Conservation (phyloP, 495 filamentous ascomycete species). For the Extremus antarcticus region DNA sequence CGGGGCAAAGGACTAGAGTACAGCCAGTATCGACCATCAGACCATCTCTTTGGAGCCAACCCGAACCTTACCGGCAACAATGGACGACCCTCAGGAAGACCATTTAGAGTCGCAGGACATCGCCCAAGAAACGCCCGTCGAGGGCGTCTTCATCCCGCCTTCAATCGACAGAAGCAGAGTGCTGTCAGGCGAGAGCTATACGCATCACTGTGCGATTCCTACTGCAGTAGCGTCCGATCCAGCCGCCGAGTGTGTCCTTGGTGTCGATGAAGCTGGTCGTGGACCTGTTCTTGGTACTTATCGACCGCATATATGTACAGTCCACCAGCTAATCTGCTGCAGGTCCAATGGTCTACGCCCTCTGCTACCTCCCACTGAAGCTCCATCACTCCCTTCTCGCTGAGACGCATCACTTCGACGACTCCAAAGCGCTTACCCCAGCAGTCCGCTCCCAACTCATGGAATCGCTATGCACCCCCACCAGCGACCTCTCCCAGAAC, state of each 20-base stretch:
- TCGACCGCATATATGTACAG: neutral
- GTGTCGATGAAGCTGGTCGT: slow-evolving; percentile 91
- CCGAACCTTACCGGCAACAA: too few relatives aligned
- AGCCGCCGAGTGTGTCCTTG: slow-evolving; percentile 55
- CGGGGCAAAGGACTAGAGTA: too few relatives aligned
- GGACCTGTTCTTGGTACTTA: slow-evolving; percentile 68
- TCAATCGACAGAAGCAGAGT: slow-evolving; percentile 55
- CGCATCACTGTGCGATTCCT: slow-evolving; percentile 65
- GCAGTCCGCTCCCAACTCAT: slow-evolving; percentile 62
- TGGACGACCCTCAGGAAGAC: slow-evolving; percentile 12
- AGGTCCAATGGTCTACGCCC: slow-evolving; percentile 91
- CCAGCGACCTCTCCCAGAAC: slow-evolving; percentile 48
- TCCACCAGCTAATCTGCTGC: neutral
- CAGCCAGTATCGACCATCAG: too few relatives aligned
- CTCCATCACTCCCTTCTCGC: slow-evolving; percentile 63
- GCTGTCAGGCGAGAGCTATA: slow-evolving; percentile 65
- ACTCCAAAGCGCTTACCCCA: slow-evolving; percentile 79
- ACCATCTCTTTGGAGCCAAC: too few relatives aligned
- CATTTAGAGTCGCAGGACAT: slow-evolving; percentile 30
- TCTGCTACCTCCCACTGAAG: slow-evolving; percentile 67
- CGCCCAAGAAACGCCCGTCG: slow-evolving; percentile 44
- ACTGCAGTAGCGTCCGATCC: slow-evolving; percentile 38
- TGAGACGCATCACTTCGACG: slow-evolving; percentile 71
- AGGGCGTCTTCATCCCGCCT: slow-evolving; percentile 59
- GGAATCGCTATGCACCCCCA: slow-evolving; percentile 56